Evolutionary conservation across 805 yeast species (phyloP).

Genomic region (Candida silvicultrix): DNA sequence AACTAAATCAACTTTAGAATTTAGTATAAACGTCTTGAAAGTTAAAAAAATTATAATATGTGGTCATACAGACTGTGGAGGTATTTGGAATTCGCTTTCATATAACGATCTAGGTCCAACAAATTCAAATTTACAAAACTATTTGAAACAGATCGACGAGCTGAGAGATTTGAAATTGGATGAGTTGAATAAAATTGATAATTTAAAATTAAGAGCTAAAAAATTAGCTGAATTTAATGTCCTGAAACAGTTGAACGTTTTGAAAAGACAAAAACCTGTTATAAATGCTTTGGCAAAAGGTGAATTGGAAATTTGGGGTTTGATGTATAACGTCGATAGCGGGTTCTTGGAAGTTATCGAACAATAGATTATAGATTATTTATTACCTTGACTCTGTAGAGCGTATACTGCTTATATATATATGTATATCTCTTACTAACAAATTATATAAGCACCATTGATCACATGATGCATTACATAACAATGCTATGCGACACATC

Average conservation of each 20-base stretch:
- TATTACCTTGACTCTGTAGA: no score
- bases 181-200: constrained; percentile 41
- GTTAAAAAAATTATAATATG: constrained; percentile 79
- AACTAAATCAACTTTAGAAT: constrained; percentile 74
- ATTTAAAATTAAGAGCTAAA: constrained; percentile 48
- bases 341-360: constrained; percentile 52
- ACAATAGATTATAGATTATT: background rate
- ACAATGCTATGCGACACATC: no score
- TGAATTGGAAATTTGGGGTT: constrained; percentile 72
- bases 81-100: constrained; percentile 73
- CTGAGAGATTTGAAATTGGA: constrained; percentile 55
- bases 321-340: constrained; percentile 76
- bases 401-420: no score
- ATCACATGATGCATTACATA: no score
- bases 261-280: constrained; percentile 51
- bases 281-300: constrained; percentile 55
- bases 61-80: constrained; percentile 96
- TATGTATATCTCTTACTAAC: no score
- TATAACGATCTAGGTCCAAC: constrained; percentile 60
- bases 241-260: constrained; percentile 59
- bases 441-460: no score
- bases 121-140: constrained; percentile 25
- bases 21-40: constrained; percentile 78
- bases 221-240: constrained; percentile 74
- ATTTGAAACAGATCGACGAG: constrained; percentile 61